Evolutionary conservation across 345 rosid species (phyloP).

Genomic region (Salix koriyanagi): DNA sequence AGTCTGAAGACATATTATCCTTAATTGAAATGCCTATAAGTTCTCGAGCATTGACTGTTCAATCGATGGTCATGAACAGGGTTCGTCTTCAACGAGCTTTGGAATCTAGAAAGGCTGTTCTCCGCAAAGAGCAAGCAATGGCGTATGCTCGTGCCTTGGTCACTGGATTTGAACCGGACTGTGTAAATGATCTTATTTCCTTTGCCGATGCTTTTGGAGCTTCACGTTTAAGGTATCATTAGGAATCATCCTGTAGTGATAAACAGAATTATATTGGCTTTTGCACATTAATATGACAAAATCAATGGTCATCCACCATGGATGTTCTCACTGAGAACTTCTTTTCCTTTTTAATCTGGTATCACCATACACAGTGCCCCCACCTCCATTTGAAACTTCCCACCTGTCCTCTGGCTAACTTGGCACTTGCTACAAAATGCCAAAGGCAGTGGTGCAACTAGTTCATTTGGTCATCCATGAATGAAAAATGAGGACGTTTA

Average conservation of each 20-base stretch:
- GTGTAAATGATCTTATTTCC: conserved; percentile 64
- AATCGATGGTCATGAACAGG: conserved; percentile 44
- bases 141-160: conserved; percentile 93
- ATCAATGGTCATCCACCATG: neutral
- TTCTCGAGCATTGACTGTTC: conserved; percentile 17
- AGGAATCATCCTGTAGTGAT: no score
- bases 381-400: neutral
- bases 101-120: conserved; percentile 72
- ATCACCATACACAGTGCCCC: neutral
- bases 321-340: neutral
- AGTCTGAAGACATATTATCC: neutral
- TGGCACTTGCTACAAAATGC: neutral
- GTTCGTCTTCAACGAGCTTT: conserved; percentile 78
- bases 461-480: neutral
- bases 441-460: neutral
- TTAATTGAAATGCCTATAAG: conserved; percentile 6
- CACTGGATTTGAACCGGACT: conserved; percentile 74
- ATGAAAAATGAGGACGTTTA: neutral
- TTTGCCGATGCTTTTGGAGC: conserved; percentile 95
- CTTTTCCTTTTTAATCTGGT: neutral
- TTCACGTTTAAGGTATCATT: conserved; percentile 68
- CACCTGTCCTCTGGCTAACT: neutral
- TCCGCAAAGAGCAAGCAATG: conserved; percentile 97
- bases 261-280: no score
- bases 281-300: neutral